These are phyloP conservation scores for Fusarium chaquense DNA, from an alignment of 2,329 filamentous ascomycete genomes.

Conservation along the genomic window DNA sequence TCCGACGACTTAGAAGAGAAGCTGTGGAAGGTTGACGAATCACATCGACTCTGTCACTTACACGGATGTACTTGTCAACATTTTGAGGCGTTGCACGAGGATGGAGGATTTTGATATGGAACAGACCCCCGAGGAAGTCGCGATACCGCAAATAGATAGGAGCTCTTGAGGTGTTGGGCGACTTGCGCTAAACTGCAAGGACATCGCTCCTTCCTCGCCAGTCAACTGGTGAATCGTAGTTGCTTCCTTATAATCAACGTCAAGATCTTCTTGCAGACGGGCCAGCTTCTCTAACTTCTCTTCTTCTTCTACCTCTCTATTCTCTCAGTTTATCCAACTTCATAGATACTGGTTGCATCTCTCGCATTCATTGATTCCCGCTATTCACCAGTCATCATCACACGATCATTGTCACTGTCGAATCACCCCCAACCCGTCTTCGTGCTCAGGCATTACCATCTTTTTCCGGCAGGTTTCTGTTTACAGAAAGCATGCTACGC, in stretches of 20 bases:
- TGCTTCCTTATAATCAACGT: background rate
- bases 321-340: background rate
- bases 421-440: background rate
- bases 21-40: constrained; percentile 36
- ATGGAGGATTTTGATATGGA: background rate
- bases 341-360: background rate
- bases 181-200: background rate
- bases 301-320: background rate
- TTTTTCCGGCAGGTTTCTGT: background rate
- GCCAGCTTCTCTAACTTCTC: background rate
- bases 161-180: background rate
- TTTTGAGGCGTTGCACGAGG: background rate
- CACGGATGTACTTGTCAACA: constrained; percentile 3
- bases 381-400: background rate
- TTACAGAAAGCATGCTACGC: constrained; percentile 19
- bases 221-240: background rate
- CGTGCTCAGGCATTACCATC: background rate
- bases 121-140: background rate
- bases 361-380: background rate
- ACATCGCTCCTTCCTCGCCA: background rate
- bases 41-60: constrained; percentile 31
- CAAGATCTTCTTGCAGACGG: background rate
- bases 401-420: background rate
- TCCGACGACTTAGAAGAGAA: constrained; percentile 9
- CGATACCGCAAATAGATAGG: background rate